Conservation (phyloP, 2,329 filamentous ascomycete genomes). For the Lecanosticta acicola region DNA sequence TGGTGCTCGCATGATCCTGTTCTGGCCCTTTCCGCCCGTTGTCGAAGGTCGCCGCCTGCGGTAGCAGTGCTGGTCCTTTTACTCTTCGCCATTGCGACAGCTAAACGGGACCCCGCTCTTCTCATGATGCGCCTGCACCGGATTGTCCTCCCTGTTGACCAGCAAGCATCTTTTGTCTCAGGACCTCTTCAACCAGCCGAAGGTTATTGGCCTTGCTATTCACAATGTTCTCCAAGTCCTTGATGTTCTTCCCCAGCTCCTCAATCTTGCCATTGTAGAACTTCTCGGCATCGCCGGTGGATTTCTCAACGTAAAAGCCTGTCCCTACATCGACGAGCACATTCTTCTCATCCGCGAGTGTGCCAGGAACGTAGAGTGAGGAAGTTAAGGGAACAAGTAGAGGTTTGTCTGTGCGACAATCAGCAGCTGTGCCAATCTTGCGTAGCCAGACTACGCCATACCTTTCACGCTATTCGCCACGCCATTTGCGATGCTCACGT, state of each 20-base stretch:
- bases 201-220: conserved; percentile 77
- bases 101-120: too few species aligned
- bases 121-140: conserved; percentile 12
- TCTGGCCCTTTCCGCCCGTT: too few species aligned
- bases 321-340: conserved; percentile 92
- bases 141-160: conserved; percentile 17
- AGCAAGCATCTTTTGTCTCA: conserved; percentile 35
- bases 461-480: conserved; percentile 36
- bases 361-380: conserved; percentile 87
- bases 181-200: conserved; percentile 82
- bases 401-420: conserved; percentile 43
- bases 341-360: conserved; percentile 64
- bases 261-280: conserved; percentile 67
- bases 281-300: conserved; percentile 54
- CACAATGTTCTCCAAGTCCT: conserved; percentile 63
- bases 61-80: too few species aligned
- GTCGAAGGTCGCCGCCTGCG: too few species aligned
- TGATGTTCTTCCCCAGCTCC: conserved; percentile 58
- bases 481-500: conserved; percentile 61
- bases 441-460: conserved; percentile 5
- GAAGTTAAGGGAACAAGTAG: conserved; percentile 93
- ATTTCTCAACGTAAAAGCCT: conserved; percentile 90
- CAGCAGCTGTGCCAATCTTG: background rate
- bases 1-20: too few species aligned
- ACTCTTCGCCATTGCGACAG: too few species aligned